Conservation (phyloP, 2,329 filamentous ascomycete species). For the Cladosporium austrohemisphaericum region DNA sequence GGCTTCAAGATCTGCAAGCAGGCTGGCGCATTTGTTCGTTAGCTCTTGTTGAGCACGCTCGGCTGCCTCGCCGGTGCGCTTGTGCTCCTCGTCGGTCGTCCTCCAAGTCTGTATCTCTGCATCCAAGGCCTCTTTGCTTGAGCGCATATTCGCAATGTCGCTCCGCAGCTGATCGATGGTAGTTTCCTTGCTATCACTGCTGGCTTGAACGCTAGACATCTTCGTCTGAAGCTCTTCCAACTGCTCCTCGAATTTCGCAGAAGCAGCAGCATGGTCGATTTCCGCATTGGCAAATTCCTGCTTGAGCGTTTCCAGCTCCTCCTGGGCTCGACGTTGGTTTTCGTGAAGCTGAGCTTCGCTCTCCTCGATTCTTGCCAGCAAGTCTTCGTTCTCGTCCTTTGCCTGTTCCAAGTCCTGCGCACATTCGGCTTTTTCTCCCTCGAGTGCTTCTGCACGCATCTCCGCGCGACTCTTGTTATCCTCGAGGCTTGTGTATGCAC, state of each 20-base stretch:
- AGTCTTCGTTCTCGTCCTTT: constrained; percentile 41
- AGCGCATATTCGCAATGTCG: constrained; percentile 16
- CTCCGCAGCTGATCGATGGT: neutral
- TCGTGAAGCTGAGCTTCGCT: constrained; percentile 34
- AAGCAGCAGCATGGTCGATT: constrained; percentile 39
- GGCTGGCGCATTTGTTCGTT: neutral
- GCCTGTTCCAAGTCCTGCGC: constrained; percentile 36
- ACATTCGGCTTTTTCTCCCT: constrained; percentile 39
- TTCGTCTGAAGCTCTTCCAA: constrained; percentile 3
- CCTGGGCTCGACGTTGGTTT: constrained; percentile 33
- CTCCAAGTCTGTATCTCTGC: neutral
- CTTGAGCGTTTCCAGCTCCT: constrained; percentile 37
- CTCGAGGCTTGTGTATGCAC: constrained; percentile 37
- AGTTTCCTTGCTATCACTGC: constrained; percentile 1
- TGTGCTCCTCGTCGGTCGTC: constrained; percentile 5
- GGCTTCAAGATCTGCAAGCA: neutral
- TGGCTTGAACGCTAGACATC: constrained; percentile 1
- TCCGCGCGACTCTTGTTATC: constrained; percentile 35
- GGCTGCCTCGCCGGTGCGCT: neutral
- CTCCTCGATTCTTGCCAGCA: constrained; percentile 39
- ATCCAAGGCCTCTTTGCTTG: constrained; percentile 4
- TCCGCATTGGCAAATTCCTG: constrained; percentile 44
- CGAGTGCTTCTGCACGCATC: constrained; percentile 37
- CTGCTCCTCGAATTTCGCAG: constrained; percentile 31
- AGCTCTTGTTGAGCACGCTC: neutral